Evolutionary conservation across 495 filamentous ascomycete species (phyloP).

Genomic region (Lichina pygmaea): DNA sequence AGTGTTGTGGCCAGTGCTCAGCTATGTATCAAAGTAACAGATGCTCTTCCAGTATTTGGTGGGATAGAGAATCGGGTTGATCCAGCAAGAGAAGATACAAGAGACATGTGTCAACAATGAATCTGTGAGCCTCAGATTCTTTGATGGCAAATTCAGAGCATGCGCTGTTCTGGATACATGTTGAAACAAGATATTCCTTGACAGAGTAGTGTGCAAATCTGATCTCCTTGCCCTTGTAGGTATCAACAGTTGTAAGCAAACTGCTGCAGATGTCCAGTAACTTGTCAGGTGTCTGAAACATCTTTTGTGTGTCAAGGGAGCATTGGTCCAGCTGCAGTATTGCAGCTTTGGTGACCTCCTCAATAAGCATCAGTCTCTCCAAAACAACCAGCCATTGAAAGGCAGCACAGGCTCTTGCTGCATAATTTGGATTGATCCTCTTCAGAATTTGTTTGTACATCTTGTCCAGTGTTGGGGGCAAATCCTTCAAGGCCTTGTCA

Average conservation of each 20-base stretch:
- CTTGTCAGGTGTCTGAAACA: conserved; percentile 1
- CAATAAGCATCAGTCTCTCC: conserved; percentile 3
- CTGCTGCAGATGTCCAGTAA: conserved; percentile 5
- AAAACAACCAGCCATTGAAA: conserved; percentile 7
- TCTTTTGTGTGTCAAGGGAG: conserved; percentile 3
- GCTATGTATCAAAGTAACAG: background rate
- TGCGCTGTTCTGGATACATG: conserved; percentile 2
- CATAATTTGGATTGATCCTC: conserved; percentile 2
- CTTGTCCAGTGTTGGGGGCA: conserved; percentile 8
- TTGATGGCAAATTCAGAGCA: background rate
- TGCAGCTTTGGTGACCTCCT: conserved; percentile 5
- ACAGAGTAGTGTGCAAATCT: conserved; percentile 9
- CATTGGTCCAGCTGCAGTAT: conserved; percentile 1
- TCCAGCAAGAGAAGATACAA: background rate
- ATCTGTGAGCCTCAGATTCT: background rate
- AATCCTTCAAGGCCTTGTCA: conserved; percentile 2
- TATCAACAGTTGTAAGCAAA: conserved; percentile 2
- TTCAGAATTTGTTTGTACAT: conserved; percentile 8
- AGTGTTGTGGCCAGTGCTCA: background rate
- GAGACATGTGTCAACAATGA: background rate
- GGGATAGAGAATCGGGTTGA: background rate
- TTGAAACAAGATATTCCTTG: conserved; percentile 8
- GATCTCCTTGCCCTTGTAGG: background rate
- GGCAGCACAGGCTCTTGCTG: conserved; percentile 2
- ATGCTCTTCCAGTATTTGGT: background rate